These are phyloP conservation scores for Xylariaceae sp. DNA, from an alignment of 2,329 filamentous ascomycete species.

Conservation along the genomic window DNA sequence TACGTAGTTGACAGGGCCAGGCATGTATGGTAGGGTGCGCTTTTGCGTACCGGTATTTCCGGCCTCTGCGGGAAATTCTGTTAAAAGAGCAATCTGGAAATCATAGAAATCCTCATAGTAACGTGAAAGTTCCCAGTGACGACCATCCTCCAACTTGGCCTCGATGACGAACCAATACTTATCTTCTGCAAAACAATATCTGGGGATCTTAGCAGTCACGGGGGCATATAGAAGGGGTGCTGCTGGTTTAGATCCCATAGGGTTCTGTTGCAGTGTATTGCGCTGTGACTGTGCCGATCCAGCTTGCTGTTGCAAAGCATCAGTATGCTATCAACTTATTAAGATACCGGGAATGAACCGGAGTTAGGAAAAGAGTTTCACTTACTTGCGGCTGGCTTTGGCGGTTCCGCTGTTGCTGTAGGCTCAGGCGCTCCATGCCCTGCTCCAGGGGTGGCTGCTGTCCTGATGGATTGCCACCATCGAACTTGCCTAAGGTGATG, in stretches of 20 bases:
- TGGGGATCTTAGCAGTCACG: conserved; percentile 75
- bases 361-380: background rate
- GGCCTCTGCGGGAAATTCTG: conserved; percentile 86
- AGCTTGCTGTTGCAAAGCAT: conserved; percentile 28
- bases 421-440: conserved; percentile 72
- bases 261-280: conserved; percentile 39
- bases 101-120: conserved; percentile 99
- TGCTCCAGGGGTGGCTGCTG: conserved; percentile 53
- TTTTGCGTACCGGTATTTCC: conserved; percentile 76
- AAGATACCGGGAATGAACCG: background rate
- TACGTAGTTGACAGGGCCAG: conserved; percentile 92
- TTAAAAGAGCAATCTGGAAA: conserved; percentile 91
- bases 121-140: conserved; percentile 86
- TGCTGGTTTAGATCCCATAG: conserved; percentile 36
- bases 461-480: conserved; percentile 44
- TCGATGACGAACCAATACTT: conserved; percentile 99
- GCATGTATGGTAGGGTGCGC: conserved; percentile 92
- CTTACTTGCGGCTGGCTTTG: conserved; percentile 43
- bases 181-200: conserved; percentile 93
- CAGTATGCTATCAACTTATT: conserved; percentile 18
- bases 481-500: conserved; percentile 90
- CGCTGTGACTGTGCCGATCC: conserved; percentile 36
- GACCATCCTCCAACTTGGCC: conserved; percentile 80
- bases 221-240: conserved; percentile 64
- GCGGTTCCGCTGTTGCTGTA: conserved; percentile 49